phyloP scores from a whole-genome alignment of 1,139 yeast species.

The Sugiyamaella pinicola region DNA sequence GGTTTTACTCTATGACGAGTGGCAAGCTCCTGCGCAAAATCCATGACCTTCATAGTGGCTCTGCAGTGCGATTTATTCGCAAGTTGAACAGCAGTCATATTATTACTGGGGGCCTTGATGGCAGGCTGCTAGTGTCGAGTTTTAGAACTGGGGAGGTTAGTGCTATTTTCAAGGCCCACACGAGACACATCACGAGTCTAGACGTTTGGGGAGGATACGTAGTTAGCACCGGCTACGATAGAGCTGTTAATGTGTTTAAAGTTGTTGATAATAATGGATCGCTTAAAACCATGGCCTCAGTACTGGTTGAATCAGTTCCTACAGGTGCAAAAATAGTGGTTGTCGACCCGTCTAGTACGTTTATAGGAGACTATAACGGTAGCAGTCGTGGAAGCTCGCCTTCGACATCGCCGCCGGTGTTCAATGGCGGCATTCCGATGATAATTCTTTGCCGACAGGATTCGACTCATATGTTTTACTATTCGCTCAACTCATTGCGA shows the following conservation, averaged over 20 bases:
- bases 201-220: constrained; percentile 45
- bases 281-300: constrained; percentile 14
- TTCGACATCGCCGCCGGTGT: not conserved
- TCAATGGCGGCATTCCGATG: constrained; percentile 37
- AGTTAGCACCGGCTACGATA: constrained; percentile 68
- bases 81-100: constrained; percentile 25
- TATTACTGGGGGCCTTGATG: constrained; percentile 44
- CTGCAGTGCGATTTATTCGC: constrained; percentile 27
- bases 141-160: constrained; percentile 22
- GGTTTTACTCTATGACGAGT: constrained; percentile 26
- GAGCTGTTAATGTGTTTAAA: constrained; percentile 47
- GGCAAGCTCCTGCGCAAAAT: constrained; percentile 26
- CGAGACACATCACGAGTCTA: constrained; percentile 48
- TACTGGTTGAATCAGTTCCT: constrained; percentile 18
- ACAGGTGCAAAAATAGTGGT: constrained; percentile 27
- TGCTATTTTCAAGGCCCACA: constrained; percentile 43
- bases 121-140: constrained; percentile 29
- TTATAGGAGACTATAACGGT: constrained; percentile 8
- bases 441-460: constrained; percentile 62
- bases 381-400: not conserved
- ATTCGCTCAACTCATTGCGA: constrained; percentile 39
- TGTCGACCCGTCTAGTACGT: constrained; percentile 22
- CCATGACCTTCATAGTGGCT: constrained; percentile 30
- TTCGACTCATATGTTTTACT: constrained; percentile 58
- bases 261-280: constrained; percentile 47